Base-by-base conservation (phyloP, 73 alveolate species). In the Symbiodinium pilosum region DNA sequence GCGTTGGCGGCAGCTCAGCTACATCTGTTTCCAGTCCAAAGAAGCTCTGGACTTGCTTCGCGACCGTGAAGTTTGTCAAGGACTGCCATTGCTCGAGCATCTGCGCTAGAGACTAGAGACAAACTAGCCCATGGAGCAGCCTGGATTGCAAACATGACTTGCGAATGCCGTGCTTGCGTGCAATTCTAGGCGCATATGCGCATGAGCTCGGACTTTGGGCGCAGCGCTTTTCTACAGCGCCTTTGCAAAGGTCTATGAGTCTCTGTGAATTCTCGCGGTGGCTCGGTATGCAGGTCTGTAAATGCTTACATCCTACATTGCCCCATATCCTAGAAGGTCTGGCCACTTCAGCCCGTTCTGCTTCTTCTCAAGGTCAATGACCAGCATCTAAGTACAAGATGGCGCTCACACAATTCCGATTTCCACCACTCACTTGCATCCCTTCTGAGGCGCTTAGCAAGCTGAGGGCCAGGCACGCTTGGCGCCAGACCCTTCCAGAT, bases 271-370 rank as follows among this genome's bases (percentile, higher is more conserved):
- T 34, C 41, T 14, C 30, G 24, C 85, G 44, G 41, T 12, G 28
- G 8, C 20, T 42, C 26, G 32, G 8, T 34, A 14, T 4, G 43
- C 43, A 11, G 85, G 44, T 36, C 43, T n/a, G n/a, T n/a, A n/a
- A n/a, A n/a, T n/a, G n/a, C n/a, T n/a, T n/a, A n/a, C n/a, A n/a
- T n/a, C n/a, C n/a, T 36, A 73, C 85, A 8, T 73, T 32, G 85
- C 85, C 42, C 85, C 85, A 36, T 73, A 73, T n/a, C 85, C 44
- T 30, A 73, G 4, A 14, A 73, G 44, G 43, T 73, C 85, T 8
- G 85, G 85, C 85, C 85, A 73, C 43, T 73, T 73, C 85, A 73
- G 34, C 14, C 44, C 85, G 51, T 73, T 73, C 85, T n/a, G 24
- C 84, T 69, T 73, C 85, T 73, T 73, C 85, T 32, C 85, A 30